phyloP scores from a whole-genome alignment of 352 stramenopile species.

The Phytophthora pisi region DNA sequence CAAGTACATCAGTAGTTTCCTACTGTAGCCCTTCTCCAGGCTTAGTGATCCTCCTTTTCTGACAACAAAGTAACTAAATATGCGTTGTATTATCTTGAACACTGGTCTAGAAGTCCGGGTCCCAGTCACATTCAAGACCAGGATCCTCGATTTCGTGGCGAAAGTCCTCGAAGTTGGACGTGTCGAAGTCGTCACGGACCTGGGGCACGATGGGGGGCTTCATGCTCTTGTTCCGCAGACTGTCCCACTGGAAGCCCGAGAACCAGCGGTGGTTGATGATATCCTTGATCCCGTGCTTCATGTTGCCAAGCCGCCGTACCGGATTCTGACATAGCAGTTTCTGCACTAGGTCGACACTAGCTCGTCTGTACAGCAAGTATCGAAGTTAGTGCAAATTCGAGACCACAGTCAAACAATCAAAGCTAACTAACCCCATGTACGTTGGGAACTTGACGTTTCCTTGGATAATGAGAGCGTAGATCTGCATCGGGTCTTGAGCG shows the following conservation, averaged over 20 bases:
- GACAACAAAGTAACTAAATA: slow-evolving; percentile 18
- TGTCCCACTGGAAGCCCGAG: slow-evolving; percentile 70
- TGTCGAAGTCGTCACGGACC: slow-evolving; percentile 76
- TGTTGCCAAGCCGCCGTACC: slow-evolving; percentile 74
- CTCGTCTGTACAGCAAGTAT: slow-evolving; percentile 39
- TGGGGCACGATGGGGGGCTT: slow-evolving; percentile 78
- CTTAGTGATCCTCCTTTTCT: not conserved
- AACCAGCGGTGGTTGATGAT: slow-evolving; percentile 90
- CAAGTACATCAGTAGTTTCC: not conserved
- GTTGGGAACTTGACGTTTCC: slow-evolving; percentile 87
- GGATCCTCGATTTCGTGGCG: slow-evolving; percentile 69
- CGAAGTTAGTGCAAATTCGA: not conserved
- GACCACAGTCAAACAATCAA: not conserved
- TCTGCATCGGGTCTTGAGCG: slow-evolving; percentile 90
- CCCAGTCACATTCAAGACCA: slow-evolving; percentile 69
- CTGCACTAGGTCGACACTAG: slow-evolving; percentile 86
- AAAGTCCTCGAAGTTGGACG: slow-evolving; percentile 86
- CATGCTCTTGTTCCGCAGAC: slow-evolving; percentile 60
- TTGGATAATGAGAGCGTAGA: slow-evolving; percentile 92
- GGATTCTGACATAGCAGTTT: slow-evolving; percentile 86
- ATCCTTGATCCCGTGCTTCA: slow-evolving; percentile 86
- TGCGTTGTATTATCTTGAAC: slow-evolving; percentile 20
- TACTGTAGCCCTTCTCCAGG: not conserved
- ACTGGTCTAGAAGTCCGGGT: slow-evolving; percentile 66
- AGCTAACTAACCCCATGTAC: slow-evolving; percentile 67